Conservation (phyloP, 768 basidiomycete genomes). For the Rubroboletus pulcherrimus region DNA sequence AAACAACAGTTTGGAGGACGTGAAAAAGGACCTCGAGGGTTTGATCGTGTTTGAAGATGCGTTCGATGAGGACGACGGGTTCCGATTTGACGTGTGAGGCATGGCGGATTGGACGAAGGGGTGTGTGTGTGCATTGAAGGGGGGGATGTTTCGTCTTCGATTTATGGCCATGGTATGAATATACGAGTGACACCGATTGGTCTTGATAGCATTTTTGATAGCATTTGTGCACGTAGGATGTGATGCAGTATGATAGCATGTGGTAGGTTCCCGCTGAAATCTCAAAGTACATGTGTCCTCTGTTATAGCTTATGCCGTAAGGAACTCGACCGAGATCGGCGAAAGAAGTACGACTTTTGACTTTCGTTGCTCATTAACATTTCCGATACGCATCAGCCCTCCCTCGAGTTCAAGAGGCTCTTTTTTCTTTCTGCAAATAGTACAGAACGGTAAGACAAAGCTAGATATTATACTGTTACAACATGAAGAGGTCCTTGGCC, state of each 20-base stretch:
- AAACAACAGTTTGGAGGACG: slow-evolving; percentile 26
- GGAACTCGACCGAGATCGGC: neutral
- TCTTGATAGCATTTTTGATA: slow-evolving; percentile 6
- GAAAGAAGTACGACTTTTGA: neutral
- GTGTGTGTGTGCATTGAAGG: neutral
- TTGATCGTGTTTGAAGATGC: slow-evolving; percentile 28
- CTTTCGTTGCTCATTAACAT: neutral
- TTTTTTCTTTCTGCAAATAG: neutral
- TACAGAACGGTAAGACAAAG: neutral
- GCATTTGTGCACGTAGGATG: slow-evolving; percentile 12
- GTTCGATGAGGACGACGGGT: slow-evolving; percentile 28
- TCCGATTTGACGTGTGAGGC: slow-evolving; percentile 27
- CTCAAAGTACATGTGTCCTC: neutral
- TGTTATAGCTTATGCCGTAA: neutral
- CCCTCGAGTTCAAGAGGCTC: neutral
- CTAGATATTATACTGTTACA: slow-evolving; percentile 1
- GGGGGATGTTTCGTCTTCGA: neutral
- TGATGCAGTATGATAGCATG: slow-evolving; percentile 9
- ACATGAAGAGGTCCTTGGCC: slow-evolving; percentile 10
- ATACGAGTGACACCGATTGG: slow-evolving; percentile 1
- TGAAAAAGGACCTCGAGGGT: slow-evolving; percentile 31
- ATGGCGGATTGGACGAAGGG: neutral
- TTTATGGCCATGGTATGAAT: slow-evolving; percentile 16
- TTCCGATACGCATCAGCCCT: neutral
- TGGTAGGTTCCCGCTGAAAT: neutral